A percentile compares a stretch with the other conserved stretches of the same genome.
These are phyloP conservation scores for Populus alba DNA, from an alignment of 345 rosid genomes.

Conservation along the genomic window DNA sequence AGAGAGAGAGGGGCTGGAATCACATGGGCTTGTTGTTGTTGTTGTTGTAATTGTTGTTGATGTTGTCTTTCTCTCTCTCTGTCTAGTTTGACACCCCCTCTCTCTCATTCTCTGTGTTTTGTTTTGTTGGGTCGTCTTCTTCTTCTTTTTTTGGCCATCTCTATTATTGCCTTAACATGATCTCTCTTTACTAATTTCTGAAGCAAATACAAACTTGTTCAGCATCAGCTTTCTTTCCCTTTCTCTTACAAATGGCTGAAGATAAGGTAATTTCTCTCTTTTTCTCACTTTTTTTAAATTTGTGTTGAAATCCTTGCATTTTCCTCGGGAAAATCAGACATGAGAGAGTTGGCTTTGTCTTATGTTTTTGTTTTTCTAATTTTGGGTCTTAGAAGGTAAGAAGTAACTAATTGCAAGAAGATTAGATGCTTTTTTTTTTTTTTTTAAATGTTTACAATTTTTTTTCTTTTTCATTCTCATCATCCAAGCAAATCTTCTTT, in stretches of 20 bases:
- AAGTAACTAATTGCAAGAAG: neutral
- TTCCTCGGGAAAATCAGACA: neutral
- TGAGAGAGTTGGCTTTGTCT: neutral
- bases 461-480: neutral
- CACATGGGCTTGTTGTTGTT: conserved; percentile 27
- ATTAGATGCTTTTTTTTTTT: neutral
- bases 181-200: neutral
- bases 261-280: conserved; percentile 52
- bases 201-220: neutral
- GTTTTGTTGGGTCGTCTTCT: neutral
- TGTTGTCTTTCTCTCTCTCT: conserved; percentile 2
- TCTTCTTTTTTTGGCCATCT: neutral
- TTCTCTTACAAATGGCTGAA: conserved; percentile 55
- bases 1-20: conserved; percentile 16
- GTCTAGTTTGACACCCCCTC: neutral
- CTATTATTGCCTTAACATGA: neutral
- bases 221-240: neutral
- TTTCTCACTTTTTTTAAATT: neutral
- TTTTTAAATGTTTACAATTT: neutral
- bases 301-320: neutral
- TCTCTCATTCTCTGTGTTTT: neutral
- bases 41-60: conserved; percentile 12
- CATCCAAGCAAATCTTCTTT: neutral
- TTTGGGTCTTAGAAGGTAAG: neutral
- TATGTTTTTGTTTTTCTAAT: neutral